phyloP scores from a whole-genome alignment of 2,329 filamentous ascomycete species.

The Stylonectria norvegica region DNA sequence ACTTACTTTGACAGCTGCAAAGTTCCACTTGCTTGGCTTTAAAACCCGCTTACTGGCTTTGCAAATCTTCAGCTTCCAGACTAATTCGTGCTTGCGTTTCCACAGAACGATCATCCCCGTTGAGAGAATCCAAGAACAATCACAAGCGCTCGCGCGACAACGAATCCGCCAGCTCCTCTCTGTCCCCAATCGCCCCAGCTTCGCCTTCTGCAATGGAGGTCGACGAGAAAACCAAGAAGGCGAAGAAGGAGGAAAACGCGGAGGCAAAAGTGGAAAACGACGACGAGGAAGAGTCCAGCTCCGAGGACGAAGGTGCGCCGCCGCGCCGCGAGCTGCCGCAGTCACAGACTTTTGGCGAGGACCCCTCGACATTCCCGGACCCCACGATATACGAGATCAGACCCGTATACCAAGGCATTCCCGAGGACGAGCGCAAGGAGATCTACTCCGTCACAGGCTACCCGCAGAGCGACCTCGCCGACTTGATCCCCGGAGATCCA shows the following conservation, averaged over 20 bases:
- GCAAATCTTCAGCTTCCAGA: no score
- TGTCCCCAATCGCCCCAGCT: constrained; percentile 52
- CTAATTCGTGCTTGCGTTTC: neutral
- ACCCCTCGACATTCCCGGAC: constrained; percentile 86
- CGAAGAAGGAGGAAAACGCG: constrained; percentile 31
- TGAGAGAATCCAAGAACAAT: constrained; percentile 46
- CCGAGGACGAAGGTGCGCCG: constrained; percentile 58
- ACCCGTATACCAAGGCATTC: constrained; percentile 69
- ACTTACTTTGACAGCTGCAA: no score
- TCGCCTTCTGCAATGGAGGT: constrained; percentile 57
- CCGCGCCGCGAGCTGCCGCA: constrained; percentile 66
- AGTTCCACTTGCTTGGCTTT: neutral
- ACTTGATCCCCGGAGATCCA: constrained; percentile 82
- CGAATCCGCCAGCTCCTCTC: constrained; percentile 56
- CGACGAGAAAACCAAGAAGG: constrained; percentile 49
- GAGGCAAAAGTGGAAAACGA: constrained; percentile 37
- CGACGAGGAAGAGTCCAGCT: constrained; percentile 50
- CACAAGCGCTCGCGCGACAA: constrained; percentile 51
- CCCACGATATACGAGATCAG: constrained; percentile 93
- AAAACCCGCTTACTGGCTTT: neutral
- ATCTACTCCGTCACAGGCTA: constrained; percentile 87
- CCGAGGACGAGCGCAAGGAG: constrained; percentile 77
- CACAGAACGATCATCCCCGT: constrained; percentile 52
- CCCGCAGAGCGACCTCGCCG: constrained; percentile 73
- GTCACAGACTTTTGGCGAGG: constrained; percentile 85